These are phyloP conservation scores for Byssothecium circinans DNA, from an alignment of 2,329 filamentous ascomycete species.

Conservation along the genomic window DNA sequence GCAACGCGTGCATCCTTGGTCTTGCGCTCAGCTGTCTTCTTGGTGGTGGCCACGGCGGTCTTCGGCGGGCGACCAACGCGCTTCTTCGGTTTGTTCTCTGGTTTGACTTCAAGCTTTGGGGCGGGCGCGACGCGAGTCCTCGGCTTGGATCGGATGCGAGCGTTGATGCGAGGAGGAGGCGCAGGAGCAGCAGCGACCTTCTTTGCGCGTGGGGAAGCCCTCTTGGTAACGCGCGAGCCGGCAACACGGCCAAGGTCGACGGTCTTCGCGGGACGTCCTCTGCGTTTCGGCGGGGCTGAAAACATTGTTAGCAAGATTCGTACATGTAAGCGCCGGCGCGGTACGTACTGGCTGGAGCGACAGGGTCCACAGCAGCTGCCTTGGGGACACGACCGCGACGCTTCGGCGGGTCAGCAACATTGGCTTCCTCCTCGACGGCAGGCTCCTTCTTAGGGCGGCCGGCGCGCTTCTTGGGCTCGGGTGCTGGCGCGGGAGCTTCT, in stretches of 20 bases:
- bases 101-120: slow-evolving; percentile 10
- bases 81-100: slow-evolving; percentile 16
- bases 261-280: slow-evolving; percentile 12
- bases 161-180: slow-evolving; percentile 17
- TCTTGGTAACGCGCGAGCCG: slow-evolving; percentile 26
- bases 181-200: slow-evolving; percentile 2
- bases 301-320: slow-evolving; percentile 3
- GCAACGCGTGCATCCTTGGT: slow-evolving; percentile 13
- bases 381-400: slow-evolving; percentile 21
- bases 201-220: slow-evolving; percentile 8
- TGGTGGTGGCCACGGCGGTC: slow-evolving; percentile 5
- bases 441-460: slow-evolving; percentile 12
- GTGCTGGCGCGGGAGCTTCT: slow-evolving; percentile 1
- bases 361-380: background rate
- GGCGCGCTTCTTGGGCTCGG: slow-evolving; percentile 14
- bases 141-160: slow-evolving; percentile 23
- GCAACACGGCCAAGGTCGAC: slow-evolving; percentile 18
- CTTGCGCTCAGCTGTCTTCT: slow-evolving; percentile 15
- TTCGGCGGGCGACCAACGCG: slow-evolving; percentile 23
- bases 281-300: slow-evolving; percentile 13
- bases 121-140: slow-evolving; percentile 21
- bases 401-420: slow-evolving; percentile 5
- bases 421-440: slow-evolving; percentile 5
- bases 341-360: background rate
- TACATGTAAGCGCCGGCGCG: background rate